Conservation (phyloP, 2,329 filamentous ascomycete species). For the Tolypocladium ovalisporum region DNA sequence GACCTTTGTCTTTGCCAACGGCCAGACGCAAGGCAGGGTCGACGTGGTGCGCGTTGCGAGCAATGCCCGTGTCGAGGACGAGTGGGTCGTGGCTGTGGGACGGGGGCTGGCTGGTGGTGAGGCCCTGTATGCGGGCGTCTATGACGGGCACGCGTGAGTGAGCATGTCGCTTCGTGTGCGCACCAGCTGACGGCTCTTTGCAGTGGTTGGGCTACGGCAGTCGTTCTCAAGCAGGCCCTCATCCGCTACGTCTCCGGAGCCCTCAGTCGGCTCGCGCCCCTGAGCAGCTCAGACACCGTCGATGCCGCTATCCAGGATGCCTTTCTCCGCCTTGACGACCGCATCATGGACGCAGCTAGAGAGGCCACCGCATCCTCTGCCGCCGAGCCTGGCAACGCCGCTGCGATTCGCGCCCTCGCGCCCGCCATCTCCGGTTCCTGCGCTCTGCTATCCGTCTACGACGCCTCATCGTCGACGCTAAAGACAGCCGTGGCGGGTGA, state of each 20-base stretch:
- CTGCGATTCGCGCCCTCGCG: constrained; percentile 19
- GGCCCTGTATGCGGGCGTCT: constrained; percentile 27
- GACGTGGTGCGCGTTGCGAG: constrained; percentile 22
- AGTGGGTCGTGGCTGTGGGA: constrained; percentile 20
- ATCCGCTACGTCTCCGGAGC: constrained; percentile 29
- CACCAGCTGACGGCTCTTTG: not conserved
- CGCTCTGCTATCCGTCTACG: constrained; percentile 52
- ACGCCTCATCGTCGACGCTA: constrained; percentile 39
- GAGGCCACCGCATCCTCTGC: constrained; percentile 15
- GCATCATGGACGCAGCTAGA: constrained; percentile 32
- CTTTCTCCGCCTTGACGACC: constrained; percentile 46
- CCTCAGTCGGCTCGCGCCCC: constrained; percentile 17
- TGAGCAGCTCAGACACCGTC: constrained; percentile 32
- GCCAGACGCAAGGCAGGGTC: constrained; percentile 15
- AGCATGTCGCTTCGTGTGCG: not conserved
- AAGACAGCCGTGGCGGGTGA: constrained; percentile 58
- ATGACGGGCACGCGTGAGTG: constrained; percentile 38
- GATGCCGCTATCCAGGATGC: constrained; percentile 44
- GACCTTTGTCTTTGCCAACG: constrained; percentile 17
- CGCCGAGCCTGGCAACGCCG: constrained; percentile 15
- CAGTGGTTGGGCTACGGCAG: constrained; percentile 30
- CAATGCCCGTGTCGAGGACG: constrained; percentile 24
- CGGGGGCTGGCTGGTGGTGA: constrained; percentile 15
- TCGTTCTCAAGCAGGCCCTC: constrained; percentile 26
- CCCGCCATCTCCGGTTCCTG: constrained; percentile 43